Evolutionary conservation across 208 protist genomes (phyloP).

Genomic region (Strigomonas galati): DNA sequence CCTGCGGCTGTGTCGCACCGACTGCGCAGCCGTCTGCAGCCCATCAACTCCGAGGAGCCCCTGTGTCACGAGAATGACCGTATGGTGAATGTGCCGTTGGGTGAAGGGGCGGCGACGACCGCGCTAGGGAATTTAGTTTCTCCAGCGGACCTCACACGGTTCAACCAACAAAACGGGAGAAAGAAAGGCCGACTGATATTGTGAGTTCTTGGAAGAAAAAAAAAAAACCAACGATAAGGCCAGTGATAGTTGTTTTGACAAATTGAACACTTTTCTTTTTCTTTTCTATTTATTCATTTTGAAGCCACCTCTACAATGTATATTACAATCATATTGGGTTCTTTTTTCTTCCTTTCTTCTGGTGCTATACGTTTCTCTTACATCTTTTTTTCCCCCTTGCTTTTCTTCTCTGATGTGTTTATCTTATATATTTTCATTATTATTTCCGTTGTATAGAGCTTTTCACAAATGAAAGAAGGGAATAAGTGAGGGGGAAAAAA

Average conservation of each 20-base stretch:
- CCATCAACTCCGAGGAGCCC: too few relatives aligned
- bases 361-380: background rate
- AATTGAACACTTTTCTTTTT: conserved; percentile 6
- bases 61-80: too few relatives aligned
- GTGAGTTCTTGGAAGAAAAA: background rate
- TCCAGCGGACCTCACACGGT: background rate
- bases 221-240: background rate
- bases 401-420: background rate
- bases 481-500: too few relatives aligned
- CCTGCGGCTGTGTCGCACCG: too few relatives aligned
- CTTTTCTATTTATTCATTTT: conserved; percentile 7
- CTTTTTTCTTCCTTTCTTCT: conserved; percentile 17
- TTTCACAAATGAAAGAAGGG: too few relatives aligned
- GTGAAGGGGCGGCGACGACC: too few relatives aligned
- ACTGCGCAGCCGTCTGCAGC: too few relatives aligned
- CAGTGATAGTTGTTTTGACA: too few relatives aligned
- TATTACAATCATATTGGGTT: conserved; percentile 12
- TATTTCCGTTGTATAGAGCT: too few relatives aligned
- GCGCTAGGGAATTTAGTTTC: background rate
- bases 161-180: conserved; percentile 14
- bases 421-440: background rate
- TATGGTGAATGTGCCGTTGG: too few relatives aligned
- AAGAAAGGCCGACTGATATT: conserved; percentile 36
- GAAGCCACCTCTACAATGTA: background rate
- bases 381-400: conserved; percentile 8